Evolutionary conservation across 2,329 filamentous ascomycete genomes (phyloP).

Genomic region (Paracoccidioides brasiliensis): DNA sequence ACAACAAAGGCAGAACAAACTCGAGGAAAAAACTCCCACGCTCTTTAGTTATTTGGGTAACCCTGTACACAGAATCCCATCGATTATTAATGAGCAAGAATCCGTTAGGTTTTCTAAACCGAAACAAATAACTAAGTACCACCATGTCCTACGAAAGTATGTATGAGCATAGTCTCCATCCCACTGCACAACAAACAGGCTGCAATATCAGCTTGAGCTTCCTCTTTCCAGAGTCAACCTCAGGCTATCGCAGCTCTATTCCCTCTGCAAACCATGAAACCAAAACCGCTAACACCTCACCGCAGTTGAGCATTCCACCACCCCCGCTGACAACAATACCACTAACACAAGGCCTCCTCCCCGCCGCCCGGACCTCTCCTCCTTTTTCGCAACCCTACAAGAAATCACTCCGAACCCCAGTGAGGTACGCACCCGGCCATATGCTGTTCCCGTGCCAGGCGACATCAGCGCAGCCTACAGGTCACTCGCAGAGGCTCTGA

Average conservation of each 20-base stretch:
- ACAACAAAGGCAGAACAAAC: neutral
- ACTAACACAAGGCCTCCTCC: constrained; percentile 19
- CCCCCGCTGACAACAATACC: constrained; percentile 21
- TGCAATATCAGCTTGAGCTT: neutral
- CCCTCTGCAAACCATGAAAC: neutral
- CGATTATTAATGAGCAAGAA: neutral
- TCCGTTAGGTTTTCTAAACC: neutral
- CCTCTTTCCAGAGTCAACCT: neutral
- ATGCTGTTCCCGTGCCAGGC: constrained; percentile 47
- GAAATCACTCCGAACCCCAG: constrained; percentile 42
- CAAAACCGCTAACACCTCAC: constrained; percentile 4
- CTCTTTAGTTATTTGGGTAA: neutral
- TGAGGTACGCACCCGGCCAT: constrained; percentile 38
- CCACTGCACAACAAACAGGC: neutral
- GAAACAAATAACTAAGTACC: neutral
- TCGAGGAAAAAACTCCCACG: neutral
- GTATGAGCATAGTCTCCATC: neutral
- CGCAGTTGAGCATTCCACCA: constrained; percentile 32
- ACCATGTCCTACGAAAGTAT: constrained; percentile 3
- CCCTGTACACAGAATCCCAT: neutral
- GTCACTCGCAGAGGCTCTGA: constrained; percentile 47
- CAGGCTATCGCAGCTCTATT: neutral
- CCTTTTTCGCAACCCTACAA: constrained; percentile 49
- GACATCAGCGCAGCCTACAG: constrained; percentile 49
- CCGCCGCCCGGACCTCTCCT: constrained; percentile 50